These are phyloP conservation scores for Phaeosphaeria sp. DNA, from an alignment of 2,329 filamentous ascomycete species.

Conservation along the genomic window DNA sequence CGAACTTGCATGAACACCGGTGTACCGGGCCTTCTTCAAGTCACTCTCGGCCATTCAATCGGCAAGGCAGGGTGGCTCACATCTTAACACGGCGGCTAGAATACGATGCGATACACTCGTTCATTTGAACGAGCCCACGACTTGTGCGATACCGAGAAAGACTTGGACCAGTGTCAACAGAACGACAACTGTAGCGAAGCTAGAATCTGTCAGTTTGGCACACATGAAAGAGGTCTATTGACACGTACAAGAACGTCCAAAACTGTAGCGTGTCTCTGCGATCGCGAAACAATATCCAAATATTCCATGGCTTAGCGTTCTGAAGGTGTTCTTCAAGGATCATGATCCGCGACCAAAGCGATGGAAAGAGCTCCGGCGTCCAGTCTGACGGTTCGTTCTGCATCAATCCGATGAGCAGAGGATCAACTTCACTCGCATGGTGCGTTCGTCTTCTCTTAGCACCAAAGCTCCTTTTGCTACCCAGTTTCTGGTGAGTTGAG, in stretches of 20 bases:
- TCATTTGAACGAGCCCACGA: conserved; percentile 24
- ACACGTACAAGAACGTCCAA: conserved; percentile 29
- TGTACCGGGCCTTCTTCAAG: neutral
- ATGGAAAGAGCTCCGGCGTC: conserved; percentile 27
- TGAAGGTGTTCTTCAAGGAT: conserved; percentile 27
- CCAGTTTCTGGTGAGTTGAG: conserved; percentile 6
- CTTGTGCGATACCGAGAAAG: conserved; percentile 23
- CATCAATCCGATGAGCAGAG: conserved; percentile 15
- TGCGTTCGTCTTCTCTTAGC: neutral
- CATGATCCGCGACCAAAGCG: conserved; percentile 25
- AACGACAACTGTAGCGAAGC: conserved; percentile 29
- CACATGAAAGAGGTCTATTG: neutral
- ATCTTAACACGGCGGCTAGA: neutral
- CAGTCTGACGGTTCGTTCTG: conserved; percentile 17
- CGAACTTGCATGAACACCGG: neutral
- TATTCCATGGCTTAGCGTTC: conserved; percentile 27
- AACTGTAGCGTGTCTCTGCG: conserved; percentile 30
- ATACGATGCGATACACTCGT: neutral
- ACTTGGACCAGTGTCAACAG: conserved; percentile 26
- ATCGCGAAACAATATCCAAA: conserved; percentile 31
- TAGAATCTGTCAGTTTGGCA: conserved; percentile 5
- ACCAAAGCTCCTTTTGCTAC: neutral
- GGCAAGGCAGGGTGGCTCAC: neutral
- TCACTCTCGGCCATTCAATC: neutral
- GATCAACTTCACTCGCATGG: conserved; percentile 18